Evolutionary conservation across 108 stramenopile species (phyloP).

Genomic region (Schizochytrium sp.): DNA sequence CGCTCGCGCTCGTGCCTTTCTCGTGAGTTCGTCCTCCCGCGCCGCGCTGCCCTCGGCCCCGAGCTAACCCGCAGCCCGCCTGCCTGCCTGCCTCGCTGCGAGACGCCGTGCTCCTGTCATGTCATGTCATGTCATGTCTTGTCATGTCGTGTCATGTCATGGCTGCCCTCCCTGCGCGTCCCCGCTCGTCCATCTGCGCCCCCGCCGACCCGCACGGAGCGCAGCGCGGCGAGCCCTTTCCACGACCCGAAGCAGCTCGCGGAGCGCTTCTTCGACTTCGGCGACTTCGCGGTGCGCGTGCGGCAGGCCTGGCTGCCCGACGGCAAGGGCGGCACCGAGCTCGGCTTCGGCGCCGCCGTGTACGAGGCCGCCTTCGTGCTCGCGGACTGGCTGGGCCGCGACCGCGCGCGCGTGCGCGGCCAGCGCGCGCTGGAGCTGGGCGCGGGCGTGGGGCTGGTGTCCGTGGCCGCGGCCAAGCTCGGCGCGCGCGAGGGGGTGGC

Average conservation of each 20-base stretch:
- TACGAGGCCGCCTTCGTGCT: conserved; percentile 25
- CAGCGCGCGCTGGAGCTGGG: conserved; percentile 12
- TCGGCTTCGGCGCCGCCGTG: conserved; percentile 34
- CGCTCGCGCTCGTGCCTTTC: neutral
- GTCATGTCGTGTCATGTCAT: no score
- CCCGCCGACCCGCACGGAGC: no score
- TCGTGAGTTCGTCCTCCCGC: neutral
- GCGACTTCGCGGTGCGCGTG: neutral
- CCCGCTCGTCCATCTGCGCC: no score
- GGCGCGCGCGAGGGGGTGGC: neutral
- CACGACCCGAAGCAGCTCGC: neutral
- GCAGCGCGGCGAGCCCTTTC: neutral
- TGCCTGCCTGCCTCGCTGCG: no score
- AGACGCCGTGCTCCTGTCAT: no score
- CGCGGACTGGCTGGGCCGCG: neutral
- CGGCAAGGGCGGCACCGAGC: conserved; percentile 32
- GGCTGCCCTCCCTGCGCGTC: no score
- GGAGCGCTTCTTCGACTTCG: neutral
- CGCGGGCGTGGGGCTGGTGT: neutral
- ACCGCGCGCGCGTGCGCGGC: neutral
- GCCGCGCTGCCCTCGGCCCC: no score
- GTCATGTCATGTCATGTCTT: no score
- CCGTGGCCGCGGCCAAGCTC: neutral
- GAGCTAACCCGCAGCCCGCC: no score
- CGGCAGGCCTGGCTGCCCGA: conserved; percentile 19